Evolutionary conservation across 805 yeast species (phyloP).

Genomic region (Priceomyces melissophilus): DNA sequence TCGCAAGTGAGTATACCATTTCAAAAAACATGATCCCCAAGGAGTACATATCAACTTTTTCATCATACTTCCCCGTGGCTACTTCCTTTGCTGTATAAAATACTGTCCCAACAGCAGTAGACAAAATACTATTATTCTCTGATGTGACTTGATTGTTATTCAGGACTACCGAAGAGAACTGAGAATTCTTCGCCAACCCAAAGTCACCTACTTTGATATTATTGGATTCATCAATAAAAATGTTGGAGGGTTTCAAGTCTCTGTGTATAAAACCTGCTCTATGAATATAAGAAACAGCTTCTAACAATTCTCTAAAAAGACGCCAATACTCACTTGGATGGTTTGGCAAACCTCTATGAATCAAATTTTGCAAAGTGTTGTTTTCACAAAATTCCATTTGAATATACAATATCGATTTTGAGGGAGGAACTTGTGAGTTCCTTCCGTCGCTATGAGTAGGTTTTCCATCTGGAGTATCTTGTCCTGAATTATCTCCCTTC

Average conservation of each 20-base stretch:
- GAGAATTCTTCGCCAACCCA: conserved; percentile 91
- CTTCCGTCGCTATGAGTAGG: neutral
- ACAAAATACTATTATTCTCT: conserved; percentile 58
- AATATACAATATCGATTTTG: conserved; percentile 72
- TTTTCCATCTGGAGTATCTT: neutral
- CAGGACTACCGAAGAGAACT: conserved; percentile 38
- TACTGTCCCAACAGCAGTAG: conserved; percentile 92
- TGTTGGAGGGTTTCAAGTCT: conserved; percentile 92
- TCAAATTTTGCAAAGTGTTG: conserved; percentile 80
- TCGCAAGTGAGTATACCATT: conserved; percentile 80
- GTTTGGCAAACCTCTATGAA: conserved; percentile 63
- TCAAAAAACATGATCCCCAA: conserved; percentile 93
- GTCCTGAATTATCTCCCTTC: neutral
- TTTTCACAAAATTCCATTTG: conserved; percentile 99
- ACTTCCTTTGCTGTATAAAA: conserved; percentile 92
- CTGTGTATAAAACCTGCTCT: conserved; percentile 92
- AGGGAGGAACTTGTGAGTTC: conserved; percentile 15
- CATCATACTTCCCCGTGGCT: conserved; percentile 75
- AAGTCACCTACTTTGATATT: conserved; percentile 95
- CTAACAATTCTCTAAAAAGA: conserved; percentile 78
- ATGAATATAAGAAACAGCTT: conserved; percentile 88
- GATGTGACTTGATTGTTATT: conserved; percentile 38
- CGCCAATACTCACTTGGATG: conserved; percentile 87
- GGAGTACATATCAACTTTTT: conserved; percentile 94
- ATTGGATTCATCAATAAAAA: conserved; percentile 85